phyloP scores from a whole-genome alignment of 228 moss, liverwort and hornwort species.

The Sphagnum fallax region DNA sequence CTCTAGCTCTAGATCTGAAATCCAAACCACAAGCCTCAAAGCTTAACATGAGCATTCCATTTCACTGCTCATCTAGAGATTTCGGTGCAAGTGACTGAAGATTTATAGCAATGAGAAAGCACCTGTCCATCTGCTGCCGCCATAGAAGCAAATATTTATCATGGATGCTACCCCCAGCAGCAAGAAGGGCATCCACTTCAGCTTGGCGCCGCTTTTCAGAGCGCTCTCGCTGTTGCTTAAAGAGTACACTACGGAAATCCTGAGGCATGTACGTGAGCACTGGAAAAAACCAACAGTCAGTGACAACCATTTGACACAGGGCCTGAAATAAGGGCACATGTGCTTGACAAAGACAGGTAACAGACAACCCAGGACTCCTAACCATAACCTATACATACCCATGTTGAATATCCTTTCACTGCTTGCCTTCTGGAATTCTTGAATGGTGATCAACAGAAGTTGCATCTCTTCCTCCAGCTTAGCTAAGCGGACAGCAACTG shows the following conservation, averaged over 20 bases:
- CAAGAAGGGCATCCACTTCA: conserved; percentile 73
- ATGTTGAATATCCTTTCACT: conserved; percentile 87
- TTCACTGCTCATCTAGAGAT: no score
- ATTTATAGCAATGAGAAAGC: background rate
- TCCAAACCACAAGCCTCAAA: background rate
- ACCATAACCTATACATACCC: conserved; percentile 24
- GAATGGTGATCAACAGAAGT: conserved; percentile 40
- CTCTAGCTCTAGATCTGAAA: background rate
- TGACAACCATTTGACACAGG: background rate
- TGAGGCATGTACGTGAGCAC: conserved; percentile 99
- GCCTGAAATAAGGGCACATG: no score
- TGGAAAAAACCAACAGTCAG: conserved; percentile 16
- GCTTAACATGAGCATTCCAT: background rate
- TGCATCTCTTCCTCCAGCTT: conserved; percentile 47
- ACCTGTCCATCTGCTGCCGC: conserved; percentile 99
- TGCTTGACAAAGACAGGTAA: no score
- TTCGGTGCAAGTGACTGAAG: no score
- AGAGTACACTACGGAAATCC: conserved; percentile 70
- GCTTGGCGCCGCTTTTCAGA: conserved; percentile 79
- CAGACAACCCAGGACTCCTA: no score
- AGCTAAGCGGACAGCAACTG: conserved; percentile 34
- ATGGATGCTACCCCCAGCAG: conserved; percentile 66
- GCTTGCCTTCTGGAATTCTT: conserved; percentile 61
- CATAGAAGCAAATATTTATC: conserved; percentile 88
- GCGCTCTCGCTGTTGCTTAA: conserved; percentile 91